Evolutionary conservation across 2,329 filamentous ascomycete genomes (phyloP).

Genomic region (Pleoardoris graminearum): DNA sequence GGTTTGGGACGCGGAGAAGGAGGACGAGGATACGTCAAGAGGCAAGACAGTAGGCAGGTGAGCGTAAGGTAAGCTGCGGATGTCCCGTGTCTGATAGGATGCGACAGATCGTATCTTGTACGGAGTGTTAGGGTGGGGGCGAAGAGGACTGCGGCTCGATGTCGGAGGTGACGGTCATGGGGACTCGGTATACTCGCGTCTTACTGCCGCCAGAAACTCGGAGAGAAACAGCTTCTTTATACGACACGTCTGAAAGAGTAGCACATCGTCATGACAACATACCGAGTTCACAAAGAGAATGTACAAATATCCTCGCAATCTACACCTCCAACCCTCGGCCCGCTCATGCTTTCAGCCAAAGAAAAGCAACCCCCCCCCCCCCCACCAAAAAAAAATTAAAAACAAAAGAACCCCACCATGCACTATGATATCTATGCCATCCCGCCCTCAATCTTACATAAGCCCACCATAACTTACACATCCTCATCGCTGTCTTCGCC

Average conservation of each 20-base stretch:
- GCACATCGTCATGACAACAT: neutral
- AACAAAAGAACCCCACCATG: constrained; percentile 4
- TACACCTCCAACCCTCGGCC: neutral
- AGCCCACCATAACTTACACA: constrained; percentile 50
- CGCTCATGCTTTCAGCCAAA: neutral
- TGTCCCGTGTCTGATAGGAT: neutral
- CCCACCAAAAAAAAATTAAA: constrained; percentile 6
- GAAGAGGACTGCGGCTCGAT: too few species aligned
- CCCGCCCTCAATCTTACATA: constrained; percentile 4
- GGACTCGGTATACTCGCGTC: too few species aligned
- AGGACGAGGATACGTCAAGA: too few species aligned
- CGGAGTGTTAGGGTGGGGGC: neutral
- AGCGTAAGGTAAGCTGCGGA: neutral
- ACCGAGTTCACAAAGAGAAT: constrained; percentile 7
- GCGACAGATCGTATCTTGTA: neutral
- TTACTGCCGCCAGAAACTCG: too few species aligned
- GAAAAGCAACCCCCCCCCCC: neutral
- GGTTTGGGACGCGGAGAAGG: too few species aligned
- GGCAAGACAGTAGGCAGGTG: too few species aligned
- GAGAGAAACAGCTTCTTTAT: too few species aligned
- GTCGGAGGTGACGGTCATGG: too few species aligned
- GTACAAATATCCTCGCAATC: constrained; percentile 11
- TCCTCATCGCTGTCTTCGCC: constrained; percentile 95
- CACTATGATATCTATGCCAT: constrained; percentile 9
- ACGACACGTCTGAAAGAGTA: neutral